Evolutionary conservation across 805 yeast genomes (phyloP).

Genomic region (Metschnikowia arizonensis): DNA sequence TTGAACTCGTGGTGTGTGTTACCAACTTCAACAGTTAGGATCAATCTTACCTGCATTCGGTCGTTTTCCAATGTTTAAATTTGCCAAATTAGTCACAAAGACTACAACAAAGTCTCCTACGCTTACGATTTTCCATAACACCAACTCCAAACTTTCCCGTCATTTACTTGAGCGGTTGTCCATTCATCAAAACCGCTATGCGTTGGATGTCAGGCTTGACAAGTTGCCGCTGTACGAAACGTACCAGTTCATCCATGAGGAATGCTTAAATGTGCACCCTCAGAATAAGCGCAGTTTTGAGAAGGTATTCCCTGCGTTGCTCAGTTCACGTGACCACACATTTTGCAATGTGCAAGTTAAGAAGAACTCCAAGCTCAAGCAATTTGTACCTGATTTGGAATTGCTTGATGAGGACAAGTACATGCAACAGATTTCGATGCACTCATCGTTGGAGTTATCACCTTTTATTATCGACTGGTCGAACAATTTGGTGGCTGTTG

Average conservation of each 20-base stretch:
- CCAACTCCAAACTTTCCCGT: constrained; percentile 23
- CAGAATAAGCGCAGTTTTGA: constrained; percentile 20
- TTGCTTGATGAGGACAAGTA: constrained; percentile 13
- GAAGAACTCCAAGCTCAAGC: constrained; percentile 15
- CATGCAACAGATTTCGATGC: constrained; percentile 12
- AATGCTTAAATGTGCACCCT: constrained; percentile 20
- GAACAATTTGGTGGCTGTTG: constrained; percentile 49
- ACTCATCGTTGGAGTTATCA: constrained; percentile 13
- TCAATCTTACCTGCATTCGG: not conserved
- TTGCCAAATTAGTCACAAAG: constrained; percentile 16
- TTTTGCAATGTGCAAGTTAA: constrained; percentile 18
- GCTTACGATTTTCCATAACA: constrained; percentile 30
- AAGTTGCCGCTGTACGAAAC: constrained; percentile 20
- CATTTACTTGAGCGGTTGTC: constrained; percentile 25
- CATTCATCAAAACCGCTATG: constrained; percentile 19
- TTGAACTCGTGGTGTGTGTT: not conserved
- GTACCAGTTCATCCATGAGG: constrained; percentile 19
- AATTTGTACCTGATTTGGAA: constrained; percentile 20
- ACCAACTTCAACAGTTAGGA: not conserved
- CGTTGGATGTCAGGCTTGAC: constrained; percentile 19
- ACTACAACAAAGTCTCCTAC: constrained; percentile 17
- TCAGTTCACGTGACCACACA: constrained; percentile 16
- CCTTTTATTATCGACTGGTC: constrained; percentile 58
- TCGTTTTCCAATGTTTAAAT: constrained; percentile 13
- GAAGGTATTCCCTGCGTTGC: constrained; percentile 19